Conservation (phyloP, 2,329 filamentous ascomycete species). For the Cladosporium phlei region DNA sequence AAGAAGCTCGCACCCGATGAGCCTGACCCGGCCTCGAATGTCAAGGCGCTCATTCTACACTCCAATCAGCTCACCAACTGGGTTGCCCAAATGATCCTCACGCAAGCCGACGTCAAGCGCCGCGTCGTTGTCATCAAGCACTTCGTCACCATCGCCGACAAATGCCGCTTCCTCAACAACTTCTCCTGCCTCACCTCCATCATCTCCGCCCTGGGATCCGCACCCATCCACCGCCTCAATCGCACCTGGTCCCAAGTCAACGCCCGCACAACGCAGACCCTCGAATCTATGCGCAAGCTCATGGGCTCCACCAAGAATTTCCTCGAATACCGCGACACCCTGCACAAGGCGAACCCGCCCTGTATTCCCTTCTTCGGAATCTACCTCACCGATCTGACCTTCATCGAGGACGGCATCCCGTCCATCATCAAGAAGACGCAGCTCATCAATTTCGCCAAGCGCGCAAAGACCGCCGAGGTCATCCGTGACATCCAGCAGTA, state of each 20-base stretch:
- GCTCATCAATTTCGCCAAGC: constrained; percentile 97
- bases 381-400: constrained; percentile 93
- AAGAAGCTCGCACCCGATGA: constrained; percentile 83
- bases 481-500: constrained; percentile 99
- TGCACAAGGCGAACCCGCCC: constrained; percentile 89
- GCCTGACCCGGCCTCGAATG: constrained; percentile 82
- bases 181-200: constrained; percentile 97
- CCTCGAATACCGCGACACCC: constrained; percentile 86
- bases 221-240: constrained; percentile 88
- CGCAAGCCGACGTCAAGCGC: constrained; percentile 90
- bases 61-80: constrained; percentile 99
- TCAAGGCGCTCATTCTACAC: constrained; percentile 93
- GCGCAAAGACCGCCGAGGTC: constrained; percentile 94
- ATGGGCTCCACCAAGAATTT: constrained; percentile 99
- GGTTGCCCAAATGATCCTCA: constrained; percentile 98
- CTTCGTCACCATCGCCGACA: constrained; percentile 94
- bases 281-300: constrained; percentile 87
- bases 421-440: constrained; percentile 95
- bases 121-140: constrained; percentile 97
- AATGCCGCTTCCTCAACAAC: constrained; percentile 91
- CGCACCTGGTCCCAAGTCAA: constrained; percentile 94
- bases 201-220: constrained; percentile 90
- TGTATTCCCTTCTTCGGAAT: constrained; percentile 99
- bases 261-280: constrained; percentile 68
- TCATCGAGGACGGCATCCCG: constrained; percentile 97